Percentiles rank a stretch among this genome's conserved stretches.
Evolutionary conservation across 805 yeast species (phyloP).

Genomic region (Kodamaea hsintzibuensis): DNA sequence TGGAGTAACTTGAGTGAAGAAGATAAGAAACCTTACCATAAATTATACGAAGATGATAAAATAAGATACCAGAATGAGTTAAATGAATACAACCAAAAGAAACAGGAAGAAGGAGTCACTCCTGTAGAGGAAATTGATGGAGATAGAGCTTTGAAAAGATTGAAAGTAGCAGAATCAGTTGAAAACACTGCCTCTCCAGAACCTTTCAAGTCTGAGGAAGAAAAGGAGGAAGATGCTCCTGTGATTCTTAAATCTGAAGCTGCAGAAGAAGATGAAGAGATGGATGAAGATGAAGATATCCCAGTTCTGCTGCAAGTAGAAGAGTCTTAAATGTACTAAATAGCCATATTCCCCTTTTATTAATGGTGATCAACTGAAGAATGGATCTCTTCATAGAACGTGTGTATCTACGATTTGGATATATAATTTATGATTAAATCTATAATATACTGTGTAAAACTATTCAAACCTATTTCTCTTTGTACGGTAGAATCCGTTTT

Average conservation of each 20-base stretch:
- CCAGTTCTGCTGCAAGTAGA: constrained; percentile 6
- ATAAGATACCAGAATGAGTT: constrained; percentile 73
- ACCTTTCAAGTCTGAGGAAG: constrained; percentile 9
- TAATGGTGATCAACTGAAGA: no score
- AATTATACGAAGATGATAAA: constrained; percentile 76
- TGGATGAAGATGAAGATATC: constrained; percentile 3
- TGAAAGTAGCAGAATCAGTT: constrained; percentile 4
- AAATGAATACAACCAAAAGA: constrained; percentile 48
- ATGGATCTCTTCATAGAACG: no score
- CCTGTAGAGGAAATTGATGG: not conserved
- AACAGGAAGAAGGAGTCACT: constrained; percentile 13
- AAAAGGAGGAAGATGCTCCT: constrained; percentile 2
- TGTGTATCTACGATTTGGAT: no score
- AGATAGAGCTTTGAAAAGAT: constrained; percentile 6
- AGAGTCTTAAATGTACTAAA: not conserved
- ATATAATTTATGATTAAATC: not conserved
- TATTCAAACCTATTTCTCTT: constrained; percentile 48
- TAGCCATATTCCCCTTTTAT: no score
- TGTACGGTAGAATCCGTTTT: constrained; percentile 69
- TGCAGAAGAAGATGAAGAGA: constrained; percentile 7
- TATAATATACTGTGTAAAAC: not conserved
- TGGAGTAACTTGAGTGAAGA: constrained; percentile 78
- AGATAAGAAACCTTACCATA: constrained; percentile 70
- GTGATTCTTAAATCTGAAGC: constrained; percentile 4
- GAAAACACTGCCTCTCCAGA: constrained; percentile 10